Base-by-base conservation (phyloP, 2,329 filamentous ascomycete genomes). In the Paramyrothecium sp. region DNA sequence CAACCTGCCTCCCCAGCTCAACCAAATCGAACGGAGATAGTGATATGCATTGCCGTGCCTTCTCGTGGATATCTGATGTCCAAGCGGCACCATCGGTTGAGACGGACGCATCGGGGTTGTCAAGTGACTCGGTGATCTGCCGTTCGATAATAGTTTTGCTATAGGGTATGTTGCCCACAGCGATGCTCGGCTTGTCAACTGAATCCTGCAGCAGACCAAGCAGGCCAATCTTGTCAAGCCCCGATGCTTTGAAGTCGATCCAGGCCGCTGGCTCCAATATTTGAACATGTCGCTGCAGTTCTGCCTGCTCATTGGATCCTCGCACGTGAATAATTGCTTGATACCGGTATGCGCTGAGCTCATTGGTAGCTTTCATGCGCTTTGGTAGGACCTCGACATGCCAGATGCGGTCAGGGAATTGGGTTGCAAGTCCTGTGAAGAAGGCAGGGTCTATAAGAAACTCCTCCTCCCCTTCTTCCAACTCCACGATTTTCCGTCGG, bases 101-200 rank as follows among this genome's bases (percentile, higher is more conserved):
- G 10, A 10, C 10, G 8, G 8, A 16, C 16, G 50, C 44, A 5
- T 47, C 56, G 8, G 55, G 34, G 4, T 53, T 52, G 2, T 63
- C 57, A 7, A 67, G 58, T 0, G 59, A 60, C 5, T 63, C 57
- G 44, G 63, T 38, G 5, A 65, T 26, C 1, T 53, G 54, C 51
- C 65, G 49, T 58, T 69, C 64, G 21, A 68, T 71, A 56, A 48
- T 69, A 59, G 57, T 75, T 61, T 56, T 73, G 61, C 44, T 55
- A 54, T 59, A 60, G 1, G 67, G 60, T 5, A 69, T 65, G 52
- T 65, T 66, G 20, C 57, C 41, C 5, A 66, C 30, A 20, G 63
- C 59, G 2, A 65, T 46, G 8, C n/a, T 22, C 11, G 11, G 21
- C 1, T 16, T 20, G 16, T 51, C 21, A 2, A 48, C 8, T 2